Conservation (phyloP, 768 basidiomycete genomes). For the Leccinellum rugosiceps region DNA sequence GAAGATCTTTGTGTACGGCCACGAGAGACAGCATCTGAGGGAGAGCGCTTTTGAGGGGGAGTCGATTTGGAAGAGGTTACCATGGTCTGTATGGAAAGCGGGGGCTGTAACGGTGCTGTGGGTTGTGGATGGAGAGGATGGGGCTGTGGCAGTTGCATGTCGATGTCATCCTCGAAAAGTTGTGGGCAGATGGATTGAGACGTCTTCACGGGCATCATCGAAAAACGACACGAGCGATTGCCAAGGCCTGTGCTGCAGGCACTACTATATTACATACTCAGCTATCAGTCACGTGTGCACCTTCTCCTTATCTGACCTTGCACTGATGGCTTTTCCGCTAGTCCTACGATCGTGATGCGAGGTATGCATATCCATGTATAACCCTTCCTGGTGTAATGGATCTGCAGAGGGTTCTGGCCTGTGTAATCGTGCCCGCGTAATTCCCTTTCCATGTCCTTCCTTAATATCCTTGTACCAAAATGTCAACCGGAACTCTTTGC, state of each 20-base stretch:
- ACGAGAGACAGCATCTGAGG: conserved; percentile 10
- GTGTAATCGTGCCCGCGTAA: neutral
- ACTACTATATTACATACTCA: neutral
- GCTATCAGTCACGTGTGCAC: conserved; percentile 16
- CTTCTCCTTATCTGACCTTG: neutral
- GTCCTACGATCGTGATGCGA: conserved; percentile 2
- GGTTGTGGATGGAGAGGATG: neutral
- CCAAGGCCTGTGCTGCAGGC: conserved; percentile 13
- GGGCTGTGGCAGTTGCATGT: conserved; percentile 24
- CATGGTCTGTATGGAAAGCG: conserved; percentile 14
- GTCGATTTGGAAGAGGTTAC: conserved; percentile 10
- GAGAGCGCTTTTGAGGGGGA: conserved; percentile 17
- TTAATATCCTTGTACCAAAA: neutral
- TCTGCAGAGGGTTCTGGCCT: conserved; percentile 1
- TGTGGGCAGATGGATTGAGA: conserved; percentile 15
- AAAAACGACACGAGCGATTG: conserved; percentile 11
- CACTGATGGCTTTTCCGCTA: neutral
- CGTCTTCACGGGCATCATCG: conserved; percentile 26
- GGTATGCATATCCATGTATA: neutral
- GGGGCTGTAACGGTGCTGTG: conserved; percentile 5
- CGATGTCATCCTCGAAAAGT: conserved; percentile 36
- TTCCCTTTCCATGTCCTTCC: conserved; percentile 1
- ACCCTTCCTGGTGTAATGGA: neutral
- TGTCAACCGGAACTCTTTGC: neutral
- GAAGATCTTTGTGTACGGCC: conserved; percentile 8